Conservation (phyloP, 2,329 filamentous ascomycete genomes). For the Dothistroma septosporum region DNA sequence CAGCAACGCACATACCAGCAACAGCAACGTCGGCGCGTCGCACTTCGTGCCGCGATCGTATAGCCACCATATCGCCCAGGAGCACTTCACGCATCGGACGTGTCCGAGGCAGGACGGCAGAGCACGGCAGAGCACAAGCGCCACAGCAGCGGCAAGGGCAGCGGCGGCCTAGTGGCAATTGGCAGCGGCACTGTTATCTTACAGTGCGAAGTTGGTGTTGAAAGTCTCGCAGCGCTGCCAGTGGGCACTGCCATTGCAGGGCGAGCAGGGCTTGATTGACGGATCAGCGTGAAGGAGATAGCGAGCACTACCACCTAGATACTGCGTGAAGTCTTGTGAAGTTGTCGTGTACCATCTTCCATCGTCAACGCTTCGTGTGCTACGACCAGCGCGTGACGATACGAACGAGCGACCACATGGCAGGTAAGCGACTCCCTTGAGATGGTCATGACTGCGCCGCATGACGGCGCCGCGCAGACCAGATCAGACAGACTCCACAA, state of each 20-base stretch:
- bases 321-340: slow-evolving; percentile 22
- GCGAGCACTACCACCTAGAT: slow-evolving; percentile 19
- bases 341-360: slow-evolving; percentile 13
- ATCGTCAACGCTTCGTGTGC: slow-evolving; percentile 9
- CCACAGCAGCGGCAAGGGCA: neutral
- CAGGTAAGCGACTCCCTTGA: slow-evolving; percentile 21
- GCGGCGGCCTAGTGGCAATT: neutral
- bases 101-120: neutral
- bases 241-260: neutral
- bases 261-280: neutral
- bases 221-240: neutral
- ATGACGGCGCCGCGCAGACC: too few species aligned
- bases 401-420: slow-evolving; percentile 16
- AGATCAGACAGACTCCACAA: too few species aligned
- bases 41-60: neutral
- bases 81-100: neutral
- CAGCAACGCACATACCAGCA: neutral
- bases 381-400: slow-evolving; percentile 7
- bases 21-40: neutral
- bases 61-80: neutral
- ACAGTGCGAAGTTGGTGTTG: neutral
- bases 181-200: neutral
- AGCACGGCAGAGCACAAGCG: neutral
- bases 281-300: slow-evolving; percentile 3
- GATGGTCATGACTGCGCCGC: neutral